phyloP scores from a whole-genome alignment of 1,284 basidiomycete species.

The Cystobasidium pallidum region DNA sequence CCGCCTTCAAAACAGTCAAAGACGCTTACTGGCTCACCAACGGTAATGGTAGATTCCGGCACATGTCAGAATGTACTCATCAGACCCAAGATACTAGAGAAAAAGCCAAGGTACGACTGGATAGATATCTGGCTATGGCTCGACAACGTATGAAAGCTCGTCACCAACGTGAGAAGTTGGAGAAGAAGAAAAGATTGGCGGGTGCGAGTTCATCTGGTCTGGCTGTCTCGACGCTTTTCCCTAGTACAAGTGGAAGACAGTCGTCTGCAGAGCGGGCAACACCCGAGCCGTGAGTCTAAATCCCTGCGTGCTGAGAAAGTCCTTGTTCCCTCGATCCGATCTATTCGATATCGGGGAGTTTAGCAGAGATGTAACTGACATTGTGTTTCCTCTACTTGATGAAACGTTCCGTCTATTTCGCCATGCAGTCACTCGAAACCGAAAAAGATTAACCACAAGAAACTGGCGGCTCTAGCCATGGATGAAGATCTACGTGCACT shows the following conservation, averaged over 20 bases:
- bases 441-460: constrained; percentile 16
- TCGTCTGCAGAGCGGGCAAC: constrained; percentile 13
- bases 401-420: too few relatives aligned
- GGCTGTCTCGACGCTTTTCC: not conserved
- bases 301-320: too few relatives aligned
- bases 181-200: constrained; percentile 18
- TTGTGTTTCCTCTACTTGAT: too few relatives aligned
- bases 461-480: constrained; percentile 13
- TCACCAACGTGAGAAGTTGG: constrained; percentile 24
- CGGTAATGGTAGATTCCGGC: constrained; percentile 29
- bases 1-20: constrained; percentile 15
- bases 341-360: too few relatives aligned
- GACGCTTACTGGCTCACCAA: constrained; percentile 30
- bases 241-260: constrained; percentile 1
- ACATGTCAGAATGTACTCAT: constrained; percentile 24
- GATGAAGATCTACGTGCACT: constrained; percentile 26
- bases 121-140: constrained; percentile 34
- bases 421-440: not conserved
- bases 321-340: not conserved
- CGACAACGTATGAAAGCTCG: constrained; percentile 28
- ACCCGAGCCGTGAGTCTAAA: constrained; percentile 20
- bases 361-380: too few relatives aligned
- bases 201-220: not conserved
- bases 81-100: constrained; percentile 25
- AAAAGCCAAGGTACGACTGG: constrained; percentile 22